Base-by-base conservation (phyloP, 441 rosid genomes). In the Monsonia emarginata region DNA sequence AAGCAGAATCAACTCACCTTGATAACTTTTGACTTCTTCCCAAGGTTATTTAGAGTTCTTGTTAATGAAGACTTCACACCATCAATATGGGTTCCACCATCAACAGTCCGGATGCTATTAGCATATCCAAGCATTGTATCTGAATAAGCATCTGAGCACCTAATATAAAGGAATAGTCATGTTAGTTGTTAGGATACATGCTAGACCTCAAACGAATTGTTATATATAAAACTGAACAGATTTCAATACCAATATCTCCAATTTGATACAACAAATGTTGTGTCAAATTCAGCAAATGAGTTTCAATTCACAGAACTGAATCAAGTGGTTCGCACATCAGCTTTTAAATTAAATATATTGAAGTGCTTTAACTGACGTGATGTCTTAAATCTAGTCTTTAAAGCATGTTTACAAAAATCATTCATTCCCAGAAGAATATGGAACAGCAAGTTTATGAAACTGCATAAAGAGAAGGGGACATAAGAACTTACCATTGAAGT, bases 71-170 rank as follows among this genome's bases (percentile, higher is more conserved):
- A 84, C 85, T 89, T 94, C 63, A 88, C 76, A 74, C 99, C 99
- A 32, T 94, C 97, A 65, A 91, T 88, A 71, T 94, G 96, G 62
- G 94, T 94, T 54, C 96, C 95, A 74, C 96, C 99, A 82, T 92
- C 98, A 80, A 86, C 61, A 28, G 96, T 94, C 8, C 96, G 90
- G 50, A 90, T 87, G 81, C 97, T 90, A 80, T 92, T 92, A 60
- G 97, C 96, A 71, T 92, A 92, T 67, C 98, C 98, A 27, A 92
- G 78, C 75, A 88, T 73, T 57, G 90, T 90, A 81, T 92, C 98
- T 44, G 94, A 88, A 81, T 94, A 94, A 64, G 95, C 95, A 85
- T 94, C 97, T 19, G 85, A 85, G 76, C 94, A 94, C 98, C 96
- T 94, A 63, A 71, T 42, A 72, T 71, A 78, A 60, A 68, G 27